phyloP scores from a whole-genome alignment of 768 basidiomycete species.

The Lactarius evosmus region DNA sequence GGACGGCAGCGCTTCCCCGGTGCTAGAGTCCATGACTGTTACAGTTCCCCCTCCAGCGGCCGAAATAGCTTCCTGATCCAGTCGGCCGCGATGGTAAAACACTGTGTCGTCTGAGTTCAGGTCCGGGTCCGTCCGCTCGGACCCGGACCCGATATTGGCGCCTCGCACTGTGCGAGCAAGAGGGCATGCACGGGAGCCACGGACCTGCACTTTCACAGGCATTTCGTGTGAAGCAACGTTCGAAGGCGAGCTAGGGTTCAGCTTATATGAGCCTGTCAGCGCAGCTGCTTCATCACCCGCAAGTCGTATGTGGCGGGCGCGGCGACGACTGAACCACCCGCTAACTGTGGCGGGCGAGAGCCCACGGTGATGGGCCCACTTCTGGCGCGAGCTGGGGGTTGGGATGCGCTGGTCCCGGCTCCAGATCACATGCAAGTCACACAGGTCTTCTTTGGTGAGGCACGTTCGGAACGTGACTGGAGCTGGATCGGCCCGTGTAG shows the following conservation, averaged over 20 bases:
- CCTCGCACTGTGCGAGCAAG: background rate
- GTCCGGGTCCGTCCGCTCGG: background rate
- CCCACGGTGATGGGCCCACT: conserved; percentile 13
- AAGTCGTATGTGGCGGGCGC: conserved; percentile 2
- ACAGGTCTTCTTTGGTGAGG: conserved; percentile 1
- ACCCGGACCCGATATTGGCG: background rate
- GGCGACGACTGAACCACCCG: conserved; percentile 14
- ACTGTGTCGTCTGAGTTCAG: background rate
- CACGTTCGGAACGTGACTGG: background rate
- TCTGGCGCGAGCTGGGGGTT: conserved; percentile 9
- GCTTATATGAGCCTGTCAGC: conserved; percentile 4
- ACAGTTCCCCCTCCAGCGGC: background rate
- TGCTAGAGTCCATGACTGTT: background rate
- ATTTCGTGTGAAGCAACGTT: background rate
- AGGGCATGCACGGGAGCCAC: background rate
- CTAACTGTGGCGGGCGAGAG: conserved; percentile 5
- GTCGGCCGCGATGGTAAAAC: background rate
- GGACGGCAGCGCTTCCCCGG: background rate
- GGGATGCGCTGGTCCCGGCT: conserved; percentile 13
- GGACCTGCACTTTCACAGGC: background rate
- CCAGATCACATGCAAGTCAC: conserved; percentile 16
- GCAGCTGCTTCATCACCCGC: background rate
- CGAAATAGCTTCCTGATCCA: background rate
- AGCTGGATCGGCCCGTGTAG: background rate
- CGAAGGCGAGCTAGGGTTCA: conserved; percentile 5